Evolutionary conservation across 192 early-diverging fungal species (phyloP), one percentile per base, ranked within the genome.

Genomic region (Entomortierella chlamydospora): DNA sequence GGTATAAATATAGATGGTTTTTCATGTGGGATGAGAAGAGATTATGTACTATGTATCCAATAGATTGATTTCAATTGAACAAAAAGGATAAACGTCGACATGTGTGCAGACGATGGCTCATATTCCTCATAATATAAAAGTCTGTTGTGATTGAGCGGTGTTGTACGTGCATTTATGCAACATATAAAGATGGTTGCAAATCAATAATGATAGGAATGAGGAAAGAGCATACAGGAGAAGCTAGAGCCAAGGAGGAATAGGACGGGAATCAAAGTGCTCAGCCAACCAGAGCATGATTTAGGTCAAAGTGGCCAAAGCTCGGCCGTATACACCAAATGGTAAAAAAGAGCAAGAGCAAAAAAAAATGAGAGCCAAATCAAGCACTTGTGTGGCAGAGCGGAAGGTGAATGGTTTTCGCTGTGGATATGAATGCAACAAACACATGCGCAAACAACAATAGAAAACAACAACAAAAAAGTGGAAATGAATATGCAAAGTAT

Each of bases 271-370:
- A 28, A 13, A 6, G 4, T 25, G 23, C 13, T 12, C 42, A 61
- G 42, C 59, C 59, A 61, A 61, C 59, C 59, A 61, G 59, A 61
- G 9, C 31, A 25, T 33, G 45, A 26, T 30, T 54, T 30, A 23
- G n/a, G n/a, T n/a, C n/a, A n/a, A 58, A 55, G 72, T 74, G 72
- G 72, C 64, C 72, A 74, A 74, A 74, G 72, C 72, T 74, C 72
- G 61, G 39, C 6, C 13, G 39, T n/a, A n/a, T n/a, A n/a, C n/a
- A n/a, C n/a, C n/a, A n/a, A n/a, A n/a, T n/a, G n/a, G n/a, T n/a
- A n/a, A n/a, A n/a, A n/a, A n/a, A n/a, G n/a, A n/a, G n/a, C n/a
- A n/a, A n/a, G n/a, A n/a, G n/a, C n/a, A 41, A 9, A 41, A 41
- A 41, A 41, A 41, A 41, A 41, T 41, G 39, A 9, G 39, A 41